phyloP scores from a whole-genome alignment of 2,329 filamentous ascomycete species.

The Gliomastix tumulicola region DNA sequence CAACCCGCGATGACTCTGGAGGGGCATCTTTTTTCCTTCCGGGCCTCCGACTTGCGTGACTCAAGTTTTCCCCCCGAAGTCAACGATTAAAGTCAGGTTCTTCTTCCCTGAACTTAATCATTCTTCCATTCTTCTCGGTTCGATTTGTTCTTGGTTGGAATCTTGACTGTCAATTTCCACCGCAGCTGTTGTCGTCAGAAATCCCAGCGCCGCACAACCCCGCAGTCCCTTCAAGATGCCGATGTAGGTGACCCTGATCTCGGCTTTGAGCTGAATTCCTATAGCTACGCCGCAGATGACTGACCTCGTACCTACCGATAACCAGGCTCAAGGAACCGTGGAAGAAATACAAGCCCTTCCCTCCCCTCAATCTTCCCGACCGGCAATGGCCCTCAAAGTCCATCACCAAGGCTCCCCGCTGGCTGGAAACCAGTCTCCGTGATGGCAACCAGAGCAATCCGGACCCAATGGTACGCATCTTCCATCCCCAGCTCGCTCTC shows the following conservation, averaged over 20 bases:
- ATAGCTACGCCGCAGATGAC: background rate
- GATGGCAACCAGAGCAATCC: slow-evolving; percentile 93
- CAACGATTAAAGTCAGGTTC: too few relatives aligned
- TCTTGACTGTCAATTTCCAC: too few relatives aligned
- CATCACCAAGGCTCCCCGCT: slow-evolving; percentile 79
- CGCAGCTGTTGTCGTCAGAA: too few relatives aligned
- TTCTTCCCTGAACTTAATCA: too few relatives aligned
- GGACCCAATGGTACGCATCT: slow-evolving; percentile 73
- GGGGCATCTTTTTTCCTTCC: too few relatives aligned
- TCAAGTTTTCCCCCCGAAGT: too few relatives aligned
- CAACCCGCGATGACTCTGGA: too few relatives aligned
- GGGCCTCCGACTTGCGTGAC: too few relatives aligned
- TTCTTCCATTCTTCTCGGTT: too few relatives aligned
- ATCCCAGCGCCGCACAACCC: background rate
- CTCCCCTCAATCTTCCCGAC: slow-evolving; percentile 49
- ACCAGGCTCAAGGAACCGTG: slow-evolving; percentile 67
- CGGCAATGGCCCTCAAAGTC: slow-evolving; percentile 79
- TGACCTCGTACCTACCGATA: background rate
- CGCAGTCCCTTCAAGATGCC: background rate
- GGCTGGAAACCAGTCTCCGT: slow-evolving; percentile 69
- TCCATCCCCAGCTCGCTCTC: too few relatives aligned
- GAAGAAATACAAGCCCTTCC: slow-evolving; percentile 68
- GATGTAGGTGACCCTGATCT: background rate
- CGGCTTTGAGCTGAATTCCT: background rate
- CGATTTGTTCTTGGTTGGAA: too few relatives aligned